These are phyloP conservation scores for Chamaenerion angustifolium DNA, from an alignment of 345 rosid species.

Conservation along the genomic window DNA sequence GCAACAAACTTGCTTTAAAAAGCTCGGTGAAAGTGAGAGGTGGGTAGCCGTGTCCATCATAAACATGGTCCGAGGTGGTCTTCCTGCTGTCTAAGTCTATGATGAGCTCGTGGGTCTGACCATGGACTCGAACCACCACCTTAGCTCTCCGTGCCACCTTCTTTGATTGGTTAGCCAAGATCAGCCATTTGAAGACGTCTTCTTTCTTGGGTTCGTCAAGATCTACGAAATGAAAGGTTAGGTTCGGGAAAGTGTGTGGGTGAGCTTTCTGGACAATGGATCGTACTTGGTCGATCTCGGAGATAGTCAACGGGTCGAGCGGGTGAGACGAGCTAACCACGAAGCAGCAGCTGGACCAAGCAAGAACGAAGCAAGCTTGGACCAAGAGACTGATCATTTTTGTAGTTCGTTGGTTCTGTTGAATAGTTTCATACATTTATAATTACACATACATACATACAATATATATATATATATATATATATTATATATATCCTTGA, in stretches of 20 bases:
- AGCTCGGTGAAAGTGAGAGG: slow-evolving; percentile 44
- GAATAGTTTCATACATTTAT: no score
- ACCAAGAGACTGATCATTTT: background rate
- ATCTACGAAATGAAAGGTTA: slow-evolving; percentile 53
- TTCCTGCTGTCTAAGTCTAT: slow-evolving; percentile 22
- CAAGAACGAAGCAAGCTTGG: background rate
- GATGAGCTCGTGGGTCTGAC: slow-evolving; percentile 36
- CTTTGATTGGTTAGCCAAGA: slow-evolving; percentile 7
- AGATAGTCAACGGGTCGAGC: slow-evolving; percentile 40
- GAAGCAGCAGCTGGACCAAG: background rate
- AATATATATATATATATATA: no score
- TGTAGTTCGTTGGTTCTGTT: no score
- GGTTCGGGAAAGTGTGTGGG: slow-evolving; percentile 24
- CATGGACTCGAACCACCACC: slow-evolving; percentile 43
- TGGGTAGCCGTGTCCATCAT: slow-evolving; percentile 47
- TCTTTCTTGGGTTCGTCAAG: slow-evolving; percentile 56
- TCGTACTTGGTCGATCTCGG: slow-evolving; percentile 41
- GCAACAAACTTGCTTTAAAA: slow-evolving; percentile 34
- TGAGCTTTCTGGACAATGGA: slow-evolving; percentile 27
- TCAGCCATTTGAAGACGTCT: slow-evolving; percentile 40
- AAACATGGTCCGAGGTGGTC: slow-evolving; percentile 8
- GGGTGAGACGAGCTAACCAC: slow-evolving; percentile 28
- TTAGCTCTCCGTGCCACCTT: slow-evolving; percentile 26
- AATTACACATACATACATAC: no score
- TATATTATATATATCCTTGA: no score